Conservation (phyloP, 768 basidiomycete genomes). For the Russula foetens region DNA sequence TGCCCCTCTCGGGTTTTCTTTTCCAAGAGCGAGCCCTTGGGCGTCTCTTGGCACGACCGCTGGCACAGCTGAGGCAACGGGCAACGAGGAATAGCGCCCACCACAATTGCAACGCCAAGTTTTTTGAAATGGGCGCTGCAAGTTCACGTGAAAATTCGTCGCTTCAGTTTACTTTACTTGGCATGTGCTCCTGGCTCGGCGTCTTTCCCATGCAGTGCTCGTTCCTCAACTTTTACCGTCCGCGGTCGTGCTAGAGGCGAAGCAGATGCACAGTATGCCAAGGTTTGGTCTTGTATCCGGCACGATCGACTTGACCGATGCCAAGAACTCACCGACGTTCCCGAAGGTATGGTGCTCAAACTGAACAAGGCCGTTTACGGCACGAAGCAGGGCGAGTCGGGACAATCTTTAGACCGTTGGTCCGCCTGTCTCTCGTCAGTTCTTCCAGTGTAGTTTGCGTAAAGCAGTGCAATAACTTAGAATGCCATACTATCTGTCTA, state of each 20-base stretch:
- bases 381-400: no score
- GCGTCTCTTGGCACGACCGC: background rate
- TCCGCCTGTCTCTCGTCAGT: background rate
- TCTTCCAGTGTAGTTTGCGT: background rate
- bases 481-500: no score
- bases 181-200: conserved; percentile 14
- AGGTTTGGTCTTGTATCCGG: conserved; percentile 7
- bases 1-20: background rate
- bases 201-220: no score
- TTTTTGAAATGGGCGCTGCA: no score
- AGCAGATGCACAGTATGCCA: background rate
- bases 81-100: conserved; percentile 14
- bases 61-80: conserved; percentile 1
- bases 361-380: no score
- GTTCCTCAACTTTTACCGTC: no score
- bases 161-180: conserved; percentile 6
- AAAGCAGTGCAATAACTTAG: conserved; percentile 7
- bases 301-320: no score
- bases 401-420: background rate
- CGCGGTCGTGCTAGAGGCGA: background rate
- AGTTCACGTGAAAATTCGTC: background rate
- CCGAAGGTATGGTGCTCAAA: no score
- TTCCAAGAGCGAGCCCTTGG: background rate
- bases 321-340: no score
- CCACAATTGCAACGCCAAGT: no score